Evolutionary conservation across 1,139 yeast genomes (phyloP).

Genomic region (Suhomyces bokatorum): DNA sequence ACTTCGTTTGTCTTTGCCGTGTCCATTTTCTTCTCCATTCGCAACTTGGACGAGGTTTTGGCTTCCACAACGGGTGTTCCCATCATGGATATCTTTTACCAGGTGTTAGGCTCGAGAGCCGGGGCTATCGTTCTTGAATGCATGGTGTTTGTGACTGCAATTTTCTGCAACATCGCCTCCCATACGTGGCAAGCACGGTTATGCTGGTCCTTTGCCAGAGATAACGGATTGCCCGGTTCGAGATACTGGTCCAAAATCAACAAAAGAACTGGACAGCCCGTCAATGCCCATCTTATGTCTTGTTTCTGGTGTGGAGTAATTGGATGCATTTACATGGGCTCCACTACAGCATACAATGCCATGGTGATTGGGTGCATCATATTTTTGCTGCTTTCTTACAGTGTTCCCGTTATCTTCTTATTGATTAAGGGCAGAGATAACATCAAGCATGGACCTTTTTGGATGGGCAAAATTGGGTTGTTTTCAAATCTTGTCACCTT

Average conservation of each 20-base stretch:
- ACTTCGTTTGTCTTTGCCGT: constrained; percentile 43
- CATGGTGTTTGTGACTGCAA: constrained; percentile 39
- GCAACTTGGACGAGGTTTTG: constrained; percentile 32
- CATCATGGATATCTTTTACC: constrained; percentile 42
- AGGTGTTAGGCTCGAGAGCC: constrained; percentile 36
- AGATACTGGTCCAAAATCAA: constrained; percentile 35
- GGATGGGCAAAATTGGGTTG: constrained; percentile 43
- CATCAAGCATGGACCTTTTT: constrained; percentile 45
- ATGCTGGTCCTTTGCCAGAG: constrained; percentile 38
- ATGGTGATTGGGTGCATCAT: constrained; percentile 41
- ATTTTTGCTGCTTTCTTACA: constrained; percentile 36
- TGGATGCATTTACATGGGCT: constrained; percentile 44
- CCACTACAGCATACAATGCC: constrained; percentile 45
- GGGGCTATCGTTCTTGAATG: constrained; percentile 41
- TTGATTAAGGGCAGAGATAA: constrained; percentile 37
- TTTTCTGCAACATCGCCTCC: constrained; percentile 44
- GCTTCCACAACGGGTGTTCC: constrained; percentile 40
- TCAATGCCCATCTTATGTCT: constrained; percentile 39
- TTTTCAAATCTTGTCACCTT: constrained; percentile 26
- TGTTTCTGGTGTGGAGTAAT: constrained; percentile 37
- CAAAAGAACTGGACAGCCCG: constrained; percentile 33
- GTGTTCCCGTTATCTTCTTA: constrained; percentile 35
- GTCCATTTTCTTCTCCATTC: constrained; percentile 44
- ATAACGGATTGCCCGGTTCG: constrained; percentile 44
- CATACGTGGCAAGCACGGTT: constrained; percentile 44